phyloP scores from a whole-genome alignment of 768 basidiomycete genomes.

The Gautieria morchelliformis region DNA sequence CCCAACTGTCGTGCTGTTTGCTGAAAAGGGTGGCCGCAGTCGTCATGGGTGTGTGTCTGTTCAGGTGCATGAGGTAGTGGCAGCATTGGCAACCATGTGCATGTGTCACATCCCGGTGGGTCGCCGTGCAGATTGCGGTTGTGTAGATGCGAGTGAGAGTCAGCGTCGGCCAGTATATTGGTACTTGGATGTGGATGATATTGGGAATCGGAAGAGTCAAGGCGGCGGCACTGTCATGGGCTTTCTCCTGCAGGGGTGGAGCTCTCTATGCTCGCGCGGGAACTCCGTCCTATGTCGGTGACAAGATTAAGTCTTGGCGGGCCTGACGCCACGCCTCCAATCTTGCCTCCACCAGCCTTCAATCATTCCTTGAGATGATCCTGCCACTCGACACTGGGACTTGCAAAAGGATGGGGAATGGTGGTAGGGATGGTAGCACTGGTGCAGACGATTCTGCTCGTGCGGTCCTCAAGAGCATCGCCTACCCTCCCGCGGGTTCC shows the following conservation, averaged over 20 bases:
- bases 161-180: neutral
- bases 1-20: too few species aligned
- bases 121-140: too few species aligned
- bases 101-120: too few species aligned
- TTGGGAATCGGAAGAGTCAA: neutral
- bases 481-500: constrained; percentile 31
- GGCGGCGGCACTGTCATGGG: neutral
- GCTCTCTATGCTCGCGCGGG: neutral
- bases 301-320: neutral
- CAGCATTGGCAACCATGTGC: too few species aligned
- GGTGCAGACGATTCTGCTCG: constrained; percentile 3
- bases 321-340: neutral
- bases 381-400: constrained; percentile 81
- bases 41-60: too few species aligned
- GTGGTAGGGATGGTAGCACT: neutral
- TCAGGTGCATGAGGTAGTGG: too few species aligned
- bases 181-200: neutral
- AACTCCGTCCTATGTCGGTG: neutral
- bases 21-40: too few species aligned
- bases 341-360: constrained; percentile 14
- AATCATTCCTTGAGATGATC: constrained; percentile 41
- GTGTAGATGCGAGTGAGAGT: neutral
- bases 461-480: constrained; percentile 1
- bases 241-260: neutral
- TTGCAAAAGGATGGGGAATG: constrained; percentile 18